These are phyloP conservation scores for Pseudogymnoascus sp. DNA, from an alignment of 2,329 filamentous ascomycete genomes.

Conservation along the genomic window DNA sequence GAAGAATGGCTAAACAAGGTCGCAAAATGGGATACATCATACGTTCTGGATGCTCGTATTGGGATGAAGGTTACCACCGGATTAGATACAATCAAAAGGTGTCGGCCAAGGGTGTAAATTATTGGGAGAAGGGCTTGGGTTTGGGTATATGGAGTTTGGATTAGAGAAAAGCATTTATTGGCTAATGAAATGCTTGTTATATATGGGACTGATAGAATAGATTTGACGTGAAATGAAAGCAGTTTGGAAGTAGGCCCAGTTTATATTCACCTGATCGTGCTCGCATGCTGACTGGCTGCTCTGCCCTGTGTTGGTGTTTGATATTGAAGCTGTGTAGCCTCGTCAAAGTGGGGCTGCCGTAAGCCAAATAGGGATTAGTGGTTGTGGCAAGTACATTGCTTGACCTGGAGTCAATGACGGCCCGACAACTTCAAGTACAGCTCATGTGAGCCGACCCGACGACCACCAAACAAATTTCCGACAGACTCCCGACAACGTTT, in stretches of 20 bases:
- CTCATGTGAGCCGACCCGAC: not conserved
- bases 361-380: not conserved
- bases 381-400: not conserved
- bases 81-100: slow-evolving; percentile 48
- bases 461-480: not conserved
- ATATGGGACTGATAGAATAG: not conserved
- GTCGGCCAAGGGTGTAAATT: slow-evolving; percentile 8
- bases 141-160: not conserved
- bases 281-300: not conserved
- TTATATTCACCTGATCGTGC: not conserved
- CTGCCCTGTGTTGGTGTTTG: not conserved
- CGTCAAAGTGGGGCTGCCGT: not conserved
- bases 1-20: slow-evolving; percentile 58
- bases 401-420: not conserved
- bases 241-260: not conserved
- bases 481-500: not conserved
- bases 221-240: not conserved
- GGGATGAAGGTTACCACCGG: slow-evolving; percentile 66
- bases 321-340: not conserved
- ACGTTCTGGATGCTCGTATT: slow-evolving; percentile 65
- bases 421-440: not conserved
- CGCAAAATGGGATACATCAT: slow-evolving; percentile 63
- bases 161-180: slow-evolving; percentile 7
- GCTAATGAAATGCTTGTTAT: not conserved
- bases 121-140: not conserved